Base-by-base conservation (phyloP, 176 grass and related monocot species). In the Avena eriantha region DNA sequence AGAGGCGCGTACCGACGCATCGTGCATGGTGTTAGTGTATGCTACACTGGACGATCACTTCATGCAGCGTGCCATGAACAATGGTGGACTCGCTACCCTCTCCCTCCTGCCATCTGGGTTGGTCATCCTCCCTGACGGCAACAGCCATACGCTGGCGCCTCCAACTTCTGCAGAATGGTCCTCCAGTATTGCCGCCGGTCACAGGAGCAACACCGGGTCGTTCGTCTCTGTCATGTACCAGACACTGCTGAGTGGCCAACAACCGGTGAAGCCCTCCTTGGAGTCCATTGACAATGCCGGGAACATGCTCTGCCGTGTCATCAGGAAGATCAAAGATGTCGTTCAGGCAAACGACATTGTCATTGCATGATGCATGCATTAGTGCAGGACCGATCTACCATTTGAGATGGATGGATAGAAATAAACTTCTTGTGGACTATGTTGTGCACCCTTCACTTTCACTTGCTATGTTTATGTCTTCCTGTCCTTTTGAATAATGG, bases 281-380 rank as follows among this genome's bases (percentile, higher is more conserved):
- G 68, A 29, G 16, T 22, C 60, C 66, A 47, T 66, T 2, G 75
- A 88, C 8, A 61, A 35, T 13, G 33, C 63, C 10, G 84, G 65
- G 68, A 63, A 47, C 59, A 68, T 59, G 79, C 54, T 93, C 5
- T 85, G 50, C 33, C 8, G 45, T 21, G 76, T 72, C 36, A 76
- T 94, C 33, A 22, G 82, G 64, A 94, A 85, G 80, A 89, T 91
- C 47, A 94, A 54, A 81, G 47, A 41, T 2, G 76, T 55, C 2
- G 71, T 91, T 39, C 45, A 71, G 10, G 34, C 75, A 0, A 2
- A 80, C 4, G 1, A 4, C 2, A 8, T 87, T 61, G 1, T 87
- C 4, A 3, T 26, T 0, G 1, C 10, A 5, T 88, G 43, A 88
- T 49, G 51, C 6, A 8, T 53, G 39, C 7, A 41, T 41, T 1